Evolutionary conservation across 257 asterid genomes (phyloP).

Genomic region (Rauvolfia tetraphylla): DNA sequence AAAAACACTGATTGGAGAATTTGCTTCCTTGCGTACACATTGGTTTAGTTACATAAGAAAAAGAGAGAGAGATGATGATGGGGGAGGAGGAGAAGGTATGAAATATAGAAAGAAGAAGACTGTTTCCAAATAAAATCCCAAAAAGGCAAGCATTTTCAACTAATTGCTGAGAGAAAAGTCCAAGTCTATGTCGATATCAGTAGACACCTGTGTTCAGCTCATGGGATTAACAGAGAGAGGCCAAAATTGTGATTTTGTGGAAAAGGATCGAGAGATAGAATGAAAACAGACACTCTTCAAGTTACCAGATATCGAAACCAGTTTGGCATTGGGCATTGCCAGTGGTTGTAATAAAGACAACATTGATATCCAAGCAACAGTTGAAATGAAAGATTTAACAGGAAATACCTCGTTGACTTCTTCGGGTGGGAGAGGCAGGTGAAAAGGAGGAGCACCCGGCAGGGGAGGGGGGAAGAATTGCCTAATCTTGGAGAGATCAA

Average conservation of each 20-base stretch:
- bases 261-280: neutral
- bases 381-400: neutral
- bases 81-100: no score
- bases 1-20: no score
- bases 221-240: neutral
- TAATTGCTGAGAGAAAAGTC: neutral
- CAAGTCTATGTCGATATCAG: neutral
- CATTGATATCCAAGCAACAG: neutral
- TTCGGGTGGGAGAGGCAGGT: conserved; percentile 53
- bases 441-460: conserved; percentile 22
- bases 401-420: conserved; percentile 87
- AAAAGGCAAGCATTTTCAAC: no score
- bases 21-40: no score
- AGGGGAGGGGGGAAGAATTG: conserved; percentile 41
- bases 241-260: neutral
- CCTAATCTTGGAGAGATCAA: conserved; percentile 62
- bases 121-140: no score
- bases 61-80: no score
- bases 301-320: neutral
- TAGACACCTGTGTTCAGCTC: neutral
- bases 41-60: no score
- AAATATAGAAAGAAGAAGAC: no score
- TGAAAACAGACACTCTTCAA: neutral
- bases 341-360: neutral
- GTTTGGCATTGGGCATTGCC: neutral